Evolutionary conservation across 1,139 yeast species (phyloP).

Genomic region (Candida sp.): DNA sequence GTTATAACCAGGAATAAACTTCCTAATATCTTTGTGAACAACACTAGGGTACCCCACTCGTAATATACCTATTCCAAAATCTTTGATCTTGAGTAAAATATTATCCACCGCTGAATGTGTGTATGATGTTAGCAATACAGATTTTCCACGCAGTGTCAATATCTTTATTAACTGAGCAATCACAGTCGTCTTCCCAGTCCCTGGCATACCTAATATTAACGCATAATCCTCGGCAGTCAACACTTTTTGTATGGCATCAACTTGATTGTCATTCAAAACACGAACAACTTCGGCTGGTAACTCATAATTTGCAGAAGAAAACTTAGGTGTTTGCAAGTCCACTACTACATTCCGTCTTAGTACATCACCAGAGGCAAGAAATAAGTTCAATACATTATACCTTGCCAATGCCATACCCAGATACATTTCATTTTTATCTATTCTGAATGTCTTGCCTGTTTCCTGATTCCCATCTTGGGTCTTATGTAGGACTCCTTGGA

Average conservation of each 20-base stretch:
- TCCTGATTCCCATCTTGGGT: slow-evolving; percentile 5
- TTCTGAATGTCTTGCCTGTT: slow-evolving; percentile 41
- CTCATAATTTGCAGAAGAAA: slow-evolving; percentile 2
- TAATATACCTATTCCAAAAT: slow-evolving; percentile 43
- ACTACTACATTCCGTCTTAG: slow-evolving; percentile 59
- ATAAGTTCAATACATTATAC: slow-evolving; percentile 67
- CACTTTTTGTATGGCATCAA: slow-evolving; percentile 61
- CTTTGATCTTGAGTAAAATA: slow-evolving; percentile 67
- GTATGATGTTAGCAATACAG: slow-evolving; percentile 78
- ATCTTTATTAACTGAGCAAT: slow-evolving; percentile 70
- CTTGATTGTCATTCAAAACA: slow-evolving; percentile 60
- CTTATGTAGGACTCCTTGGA: slow-evolving; percentile 41
- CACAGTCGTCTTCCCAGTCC: slow-evolving; percentile 96
- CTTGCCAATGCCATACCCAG: slow-evolving; percentile 77
- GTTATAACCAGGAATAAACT: slow-evolving; percentile 46
- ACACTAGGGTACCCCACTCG: slow-evolving; percentile 55
- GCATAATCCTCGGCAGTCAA: slow-evolving; percentile 71
- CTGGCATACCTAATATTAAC: slow-evolving; percentile 94
- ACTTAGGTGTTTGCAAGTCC: slow-evolving; percentile 42
- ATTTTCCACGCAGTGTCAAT: slow-evolving; percentile 57
- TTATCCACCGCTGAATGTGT: slow-evolving; percentile 98
- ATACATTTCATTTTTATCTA: slow-evolving; percentile 79
- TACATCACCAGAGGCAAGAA: slow-evolving; percentile 52
- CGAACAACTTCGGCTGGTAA: slow-evolving; percentile 16
- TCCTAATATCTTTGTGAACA: slow-evolving; percentile 61